These are phyloP conservation scores for Phialemoniopsis sp. DNA, from an alignment of 2,329 filamentous ascomycete genomes.

Conservation along the genomic window DNA sequence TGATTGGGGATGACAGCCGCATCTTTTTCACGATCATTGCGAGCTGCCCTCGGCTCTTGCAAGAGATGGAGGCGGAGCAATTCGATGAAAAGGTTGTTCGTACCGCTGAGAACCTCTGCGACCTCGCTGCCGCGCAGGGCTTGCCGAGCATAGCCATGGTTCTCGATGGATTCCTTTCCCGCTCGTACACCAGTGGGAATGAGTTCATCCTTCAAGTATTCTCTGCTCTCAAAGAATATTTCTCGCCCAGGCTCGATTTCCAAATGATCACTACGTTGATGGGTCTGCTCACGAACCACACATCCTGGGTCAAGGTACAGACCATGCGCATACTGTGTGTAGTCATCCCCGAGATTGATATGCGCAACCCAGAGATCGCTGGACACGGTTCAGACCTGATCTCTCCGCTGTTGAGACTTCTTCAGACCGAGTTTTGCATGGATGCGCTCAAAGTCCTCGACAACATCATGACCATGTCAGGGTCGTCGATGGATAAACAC, in stretches of 20 bases:
- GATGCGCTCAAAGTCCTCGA: slow-evolving; percentile 89
- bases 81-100: slow-evolving; percentile 52
- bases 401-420: slow-evolving; percentile 79
- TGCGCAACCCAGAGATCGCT: slow-evolving; percentile 85
- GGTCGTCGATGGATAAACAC: slow-evolving; percentile 87
- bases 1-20: slow-evolving; percentile 79
- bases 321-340: slow-evolving; percentile 86
- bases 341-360: slow-evolving; percentile 85
- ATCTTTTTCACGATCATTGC: slow-evolving; percentile 84
- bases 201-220: slow-evolving; percentile 77
- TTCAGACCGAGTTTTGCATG: slow-evolving; percentile 92
- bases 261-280: slow-evolving; percentile 85
- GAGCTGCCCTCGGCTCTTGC: slow-evolving; percentile 84
- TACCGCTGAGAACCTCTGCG: slow-evolving; percentile 66
- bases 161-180: slow-evolving; percentile 65
- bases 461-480: slow-evolving; percentile 91
- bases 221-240: slow-evolving; percentile 69
- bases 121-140: slow-evolving; percentile 69
- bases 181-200: slow-evolving; percentile 60
- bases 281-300: slow-evolving; percentile 83
- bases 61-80: slow-evolving; percentile 61
- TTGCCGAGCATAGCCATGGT: slow-evolving; percentile 63
- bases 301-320: slow-evolving; percentile 86
- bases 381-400: slow-evolving; percentile 92
- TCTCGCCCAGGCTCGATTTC: slow-evolving; percentile 79